Percentiles rank a stretch among this genome's conserved stretches.
Evolutionary conservation across 108 stramenopile genomes (phyloP).

Genomic region (Cyclotella choctawhatcheeana): DNA sequence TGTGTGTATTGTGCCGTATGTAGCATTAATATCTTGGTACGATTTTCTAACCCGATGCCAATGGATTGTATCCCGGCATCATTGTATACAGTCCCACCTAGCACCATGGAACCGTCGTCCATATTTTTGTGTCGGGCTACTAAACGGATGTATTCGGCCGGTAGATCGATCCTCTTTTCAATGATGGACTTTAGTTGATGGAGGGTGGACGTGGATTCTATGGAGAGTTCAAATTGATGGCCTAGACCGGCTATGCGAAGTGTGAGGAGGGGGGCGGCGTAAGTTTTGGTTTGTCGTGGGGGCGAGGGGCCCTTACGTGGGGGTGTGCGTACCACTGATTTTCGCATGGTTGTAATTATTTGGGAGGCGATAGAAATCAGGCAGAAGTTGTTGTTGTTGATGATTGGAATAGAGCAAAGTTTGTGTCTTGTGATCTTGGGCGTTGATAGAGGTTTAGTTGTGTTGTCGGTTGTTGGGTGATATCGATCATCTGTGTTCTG

Average conservation of each 20-base stretch:
- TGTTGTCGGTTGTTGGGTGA: too few species aligned
- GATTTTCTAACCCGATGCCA: conserved; percentile 50
- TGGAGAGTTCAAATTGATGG: conserved; percentile 47
- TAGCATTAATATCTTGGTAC: conserved; percentile 60
- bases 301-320: too few species aligned
- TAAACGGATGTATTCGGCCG: conserved; percentile 56
- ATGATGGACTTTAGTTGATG: conserved; percentile 53
- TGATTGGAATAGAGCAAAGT: too few species aligned
- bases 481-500: too few species aligned
- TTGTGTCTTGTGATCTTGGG: too few species aligned
- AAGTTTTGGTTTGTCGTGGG: neutral
- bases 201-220: conserved; percentile 50
- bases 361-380: too few species aligned
- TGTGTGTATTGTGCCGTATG: conserved; percentile 50
- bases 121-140: conserved; percentile 53
- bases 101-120: conserved; percentile 43
- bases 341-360: too few species aligned
- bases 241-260: conserved; percentile 61
- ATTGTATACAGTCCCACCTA: conserved; percentile 30
- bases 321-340: too few species aligned
- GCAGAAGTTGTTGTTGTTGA: too few species aligned
- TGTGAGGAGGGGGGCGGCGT: conserved; percentile 23
- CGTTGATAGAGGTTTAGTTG: too few species aligned
- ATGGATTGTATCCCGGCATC: conserved; percentile 3
- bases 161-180: conserved; percentile 29